Evolutionary conservation across 2,329 filamentous ascomycete species (phyloP).

Genomic region (Fusarium kyushuense): DNA sequence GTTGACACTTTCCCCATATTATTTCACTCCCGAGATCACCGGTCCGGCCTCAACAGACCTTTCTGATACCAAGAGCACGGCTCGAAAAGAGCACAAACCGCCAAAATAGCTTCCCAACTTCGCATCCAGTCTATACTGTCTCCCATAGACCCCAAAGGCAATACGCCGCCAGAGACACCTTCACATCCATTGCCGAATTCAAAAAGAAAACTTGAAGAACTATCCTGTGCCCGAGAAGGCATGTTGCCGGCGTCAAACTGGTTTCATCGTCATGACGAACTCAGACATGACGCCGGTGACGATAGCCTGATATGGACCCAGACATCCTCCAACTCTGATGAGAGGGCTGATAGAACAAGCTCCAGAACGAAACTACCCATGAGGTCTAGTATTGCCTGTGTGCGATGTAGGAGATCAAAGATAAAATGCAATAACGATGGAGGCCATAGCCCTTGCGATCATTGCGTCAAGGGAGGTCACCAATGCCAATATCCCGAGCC

Average conservation of each 20-base stretch:
- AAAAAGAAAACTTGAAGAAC: conserved; percentile 15
- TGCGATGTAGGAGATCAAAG: conserved; percentile 81
- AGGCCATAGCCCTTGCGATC: conserved; percentile 76
- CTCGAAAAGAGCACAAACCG: conserved; percentile 54
- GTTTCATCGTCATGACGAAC: not conserved
- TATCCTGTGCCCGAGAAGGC: not conserved
- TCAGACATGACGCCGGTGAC: not conserved
- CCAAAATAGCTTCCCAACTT: conserved; percentile 64
- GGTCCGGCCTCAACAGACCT: not conserved
- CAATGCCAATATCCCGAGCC: conserved; percentile 77
- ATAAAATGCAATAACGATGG: conserved; percentile 89
- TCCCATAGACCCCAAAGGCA: conserved; percentile 56
- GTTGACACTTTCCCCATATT: not conserved
- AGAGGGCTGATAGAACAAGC: conserved; percentile 31
- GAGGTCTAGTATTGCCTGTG: conserved; percentile 84
- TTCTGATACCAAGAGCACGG: not conserved
- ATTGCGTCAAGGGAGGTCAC: conserved; percentile 77
- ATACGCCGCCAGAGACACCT: conserved; percentile 50
- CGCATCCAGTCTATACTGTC: conserved; percentile 66
- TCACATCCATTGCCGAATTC: not conserved
- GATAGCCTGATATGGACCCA: not conserved
- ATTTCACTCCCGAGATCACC: not conserved
- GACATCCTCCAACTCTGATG: conserved; percentile 15
- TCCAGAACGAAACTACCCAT: conserved; percentile 61
- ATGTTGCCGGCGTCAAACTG: not conserved